phyloP scores from a whole-genome alignment of 352 stramenopile species.

The Globisporangium heterothallicum region DNA sequence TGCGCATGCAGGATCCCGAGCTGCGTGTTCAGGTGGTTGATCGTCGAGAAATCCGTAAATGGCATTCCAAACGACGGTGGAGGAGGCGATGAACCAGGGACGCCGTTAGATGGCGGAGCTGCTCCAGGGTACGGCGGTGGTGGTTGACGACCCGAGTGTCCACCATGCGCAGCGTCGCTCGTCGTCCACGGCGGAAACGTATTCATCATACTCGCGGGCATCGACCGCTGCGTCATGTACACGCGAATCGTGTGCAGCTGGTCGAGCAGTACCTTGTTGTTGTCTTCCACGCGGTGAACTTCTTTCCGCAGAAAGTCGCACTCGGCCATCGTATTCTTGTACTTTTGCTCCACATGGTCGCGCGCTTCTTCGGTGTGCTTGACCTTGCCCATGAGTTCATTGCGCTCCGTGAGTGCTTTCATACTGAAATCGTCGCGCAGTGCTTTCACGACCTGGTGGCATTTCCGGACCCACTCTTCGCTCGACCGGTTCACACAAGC shows the following conservation, averaged over 20 bases:
- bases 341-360: conserved; percentile 33
- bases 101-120: neutral
- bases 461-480: conserved; percentile 39
- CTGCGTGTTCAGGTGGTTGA: conserved; percentile 45
- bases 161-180: no score
- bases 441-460: conserved; percentile 24
- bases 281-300: conserved; percentile 45
- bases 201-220: conserved; percentile 13
- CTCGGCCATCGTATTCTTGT: conserved; percentile 31
- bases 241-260: conserved; percentile 53
- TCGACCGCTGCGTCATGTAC: conserved; percentile 45
- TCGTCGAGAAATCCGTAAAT: conserved; percentile 27
- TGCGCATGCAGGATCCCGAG: conserved; percentile 45
- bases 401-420: conserved; percentile 27
- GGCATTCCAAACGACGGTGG: neutral
- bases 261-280: conserved; percentile 55
- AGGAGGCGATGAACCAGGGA: neutral
- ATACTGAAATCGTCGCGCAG: conserved; percentile 28
- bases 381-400: conserved; percentile 24
- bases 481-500: conserved; percentile 37
- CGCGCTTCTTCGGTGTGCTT: conserved; percentile 22
- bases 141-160: neutral
- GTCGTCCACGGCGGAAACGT: no score
- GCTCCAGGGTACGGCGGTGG: neutral
- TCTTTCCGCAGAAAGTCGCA: conserved; percentile 48